phyloP scores from a whole-genome alignment of 164 flowering plant genomes.

The Malania oleifera region DNA sequence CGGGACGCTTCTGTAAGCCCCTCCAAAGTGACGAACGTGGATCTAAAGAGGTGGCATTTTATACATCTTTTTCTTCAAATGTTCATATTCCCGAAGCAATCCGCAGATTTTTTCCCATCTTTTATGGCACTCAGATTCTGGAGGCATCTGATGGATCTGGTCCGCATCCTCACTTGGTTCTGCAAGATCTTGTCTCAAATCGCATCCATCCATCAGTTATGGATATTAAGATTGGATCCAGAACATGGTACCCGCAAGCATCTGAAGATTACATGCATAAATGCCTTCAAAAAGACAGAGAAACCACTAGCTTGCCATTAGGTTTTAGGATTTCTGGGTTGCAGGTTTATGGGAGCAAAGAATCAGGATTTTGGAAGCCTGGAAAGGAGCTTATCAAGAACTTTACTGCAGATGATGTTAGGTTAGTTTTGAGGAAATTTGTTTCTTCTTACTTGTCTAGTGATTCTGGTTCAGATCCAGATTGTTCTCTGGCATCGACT shows the following conservation, averaged over 20 bases:
- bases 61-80: constrained; percentile 51
- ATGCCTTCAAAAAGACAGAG: constrained; percentile 61
- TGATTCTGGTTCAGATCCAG: constrained; percentile 31
- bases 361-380: constrained; percentile 63
- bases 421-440: constrained; percentile 51
- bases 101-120: constrained; percentile 60
- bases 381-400: constrained; percentile 31
- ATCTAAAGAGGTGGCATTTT: constrained; percentile 61
- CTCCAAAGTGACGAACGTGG: constrained; percentile 73
- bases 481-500: constrained; percentile 49
- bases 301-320: constrained; percentile 37
- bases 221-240: constrained; percentile 81
- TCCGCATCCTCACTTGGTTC: constrained; percentile 55
- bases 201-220: constrained; percentile 50
- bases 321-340: constrained; percentile 85
- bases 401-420: constrained; percentile 38
- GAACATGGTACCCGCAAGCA: constrained; percentile 81
- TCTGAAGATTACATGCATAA: constrained; percentile 54
- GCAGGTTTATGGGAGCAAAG: constrained; percentile 38
- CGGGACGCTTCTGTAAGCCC: constrained; percentile 90
- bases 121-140: constrained; percentile 60
- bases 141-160: constrained; percentile 88
- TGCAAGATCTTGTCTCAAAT: constrained; percentile 48
- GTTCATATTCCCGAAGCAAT: constrained; percentile 51
- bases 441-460: constrained; percentile 55